A percentile compares a stretch with the other conserved stretches of the same genome.
Evolutionary conservation across 208 protist genomes (phyloP).

Genomic region (Leishmania mexicana): DNA sequence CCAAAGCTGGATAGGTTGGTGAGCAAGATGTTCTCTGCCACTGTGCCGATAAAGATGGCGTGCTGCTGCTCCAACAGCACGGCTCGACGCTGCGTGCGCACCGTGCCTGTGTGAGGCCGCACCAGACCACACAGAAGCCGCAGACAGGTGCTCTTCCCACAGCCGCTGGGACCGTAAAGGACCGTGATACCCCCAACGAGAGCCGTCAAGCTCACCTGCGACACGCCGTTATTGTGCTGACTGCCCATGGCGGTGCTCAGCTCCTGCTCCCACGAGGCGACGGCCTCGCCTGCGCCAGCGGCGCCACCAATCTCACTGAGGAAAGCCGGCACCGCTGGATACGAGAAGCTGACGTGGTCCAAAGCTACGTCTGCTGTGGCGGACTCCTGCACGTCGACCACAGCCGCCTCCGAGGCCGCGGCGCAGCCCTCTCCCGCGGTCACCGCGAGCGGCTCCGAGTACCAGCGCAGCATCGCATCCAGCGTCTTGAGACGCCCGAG

Average conservation of each 20-base stretch:
- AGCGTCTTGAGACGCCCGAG: conserved; percentile 58
- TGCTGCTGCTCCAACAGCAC: conserved; percentile 80
- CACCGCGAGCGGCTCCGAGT: conserved; percentile 36
- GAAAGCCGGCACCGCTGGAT: conserved; percentile 56
- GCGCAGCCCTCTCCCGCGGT: background rate
- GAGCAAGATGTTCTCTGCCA: conserved; percentile 81
- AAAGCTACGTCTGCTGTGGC: conserved; percentile 35
- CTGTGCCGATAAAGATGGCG: conserved; percentile 72
- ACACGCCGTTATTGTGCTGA: conserved; percentile 37
- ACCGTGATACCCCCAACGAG: conserved; percentile 50
- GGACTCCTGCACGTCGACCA: conserved; percentile 21
- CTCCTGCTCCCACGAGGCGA: conserved; percentile 2
- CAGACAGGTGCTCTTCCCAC: conserved; percentile 79
- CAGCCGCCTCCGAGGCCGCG: background rate
- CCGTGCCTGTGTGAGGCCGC: conserved; percentile 42
- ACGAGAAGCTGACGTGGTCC: conserved; percentile 50
- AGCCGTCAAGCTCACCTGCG: conserved; percentile 40
- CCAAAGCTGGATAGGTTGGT: conserved; percentile 25
- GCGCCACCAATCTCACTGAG: conserved; percentile 24
- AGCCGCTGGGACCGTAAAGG: conserved; percentile 76
- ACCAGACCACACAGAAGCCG: conserved; percentile 63
- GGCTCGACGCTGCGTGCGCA: conserved; percentile 50
- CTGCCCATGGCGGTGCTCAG: conserved; percentile 4
- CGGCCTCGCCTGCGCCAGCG: background rate
- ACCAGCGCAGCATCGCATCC: conserved; percentile 60